Evolutionary conservation across 1,284 basidiomycete species (phyloP).

Genomic region (Pseudozyma thailandica): DNA sequence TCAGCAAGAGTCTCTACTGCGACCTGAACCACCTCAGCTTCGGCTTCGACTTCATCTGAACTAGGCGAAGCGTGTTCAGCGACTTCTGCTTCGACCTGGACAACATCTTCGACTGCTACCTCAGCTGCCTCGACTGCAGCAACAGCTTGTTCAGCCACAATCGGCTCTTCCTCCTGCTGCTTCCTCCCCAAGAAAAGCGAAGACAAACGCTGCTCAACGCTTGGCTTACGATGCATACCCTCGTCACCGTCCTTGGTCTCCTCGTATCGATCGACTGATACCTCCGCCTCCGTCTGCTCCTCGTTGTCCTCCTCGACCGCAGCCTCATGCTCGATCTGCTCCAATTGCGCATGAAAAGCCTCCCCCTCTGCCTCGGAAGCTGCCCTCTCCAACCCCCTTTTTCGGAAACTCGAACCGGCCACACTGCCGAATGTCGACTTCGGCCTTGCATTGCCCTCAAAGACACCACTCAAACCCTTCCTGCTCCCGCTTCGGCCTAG

Average conservation of each 20-base stretch:
- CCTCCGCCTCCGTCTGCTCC: conserved; percentile 6
- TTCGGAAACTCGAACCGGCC: conserved; percentile 3
- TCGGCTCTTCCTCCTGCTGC: neutral
- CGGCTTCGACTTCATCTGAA: no score
- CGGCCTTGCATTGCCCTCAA: conserved; percentile 2
- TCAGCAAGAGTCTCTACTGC: neutral
- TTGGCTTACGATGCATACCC: conserved; percentile 7
- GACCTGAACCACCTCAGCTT: neutral
- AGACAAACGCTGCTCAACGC: conserved; percentile 29
- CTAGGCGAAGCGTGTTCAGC: no score
- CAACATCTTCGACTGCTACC: neutral
- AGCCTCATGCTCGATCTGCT: conserved; percentile 4
- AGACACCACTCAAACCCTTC: conserved; percentile 23
- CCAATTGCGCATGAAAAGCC: conserved; percentile 12
- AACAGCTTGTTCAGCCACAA: neutral
- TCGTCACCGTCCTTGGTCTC: conserved; percentile 11
- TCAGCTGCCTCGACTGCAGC: neutral
- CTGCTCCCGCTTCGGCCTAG: conserved; percentile 31
- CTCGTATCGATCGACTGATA: conserved; percentile 14
- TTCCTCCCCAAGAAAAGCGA: conserved; percentile 15
- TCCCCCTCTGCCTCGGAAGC: conserved; percentile 37
- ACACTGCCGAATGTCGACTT: neutral
- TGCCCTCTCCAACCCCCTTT: conserved; percentile 26
- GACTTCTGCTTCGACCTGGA: no score
- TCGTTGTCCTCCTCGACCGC: neutral